Percentiles rank a stretch among this genome's conserved stretches.
phyloP scores from a whole-genome alignment of 2,329 filamentous ascomycete species.

The Diaporthe citriasiana region DNA sequence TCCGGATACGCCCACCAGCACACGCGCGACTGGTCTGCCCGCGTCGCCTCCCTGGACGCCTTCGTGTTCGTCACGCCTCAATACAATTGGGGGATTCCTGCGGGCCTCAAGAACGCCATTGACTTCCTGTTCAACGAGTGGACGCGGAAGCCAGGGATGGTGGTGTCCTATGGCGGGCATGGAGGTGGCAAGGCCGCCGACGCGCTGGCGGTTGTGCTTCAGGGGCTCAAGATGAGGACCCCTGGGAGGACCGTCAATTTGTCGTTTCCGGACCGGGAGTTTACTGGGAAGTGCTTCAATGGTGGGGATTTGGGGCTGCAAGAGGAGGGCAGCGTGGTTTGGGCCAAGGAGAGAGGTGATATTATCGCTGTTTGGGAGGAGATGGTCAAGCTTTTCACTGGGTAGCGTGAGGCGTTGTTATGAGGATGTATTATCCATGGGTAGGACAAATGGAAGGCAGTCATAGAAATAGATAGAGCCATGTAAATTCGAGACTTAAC shows the following conservation, averaged over 20 bases:
- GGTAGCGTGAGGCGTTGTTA: not conserved
- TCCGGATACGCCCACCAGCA: constrained; percentile 52
- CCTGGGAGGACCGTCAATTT: constrained; percentile 47
- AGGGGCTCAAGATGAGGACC: constrained; percentile 45
- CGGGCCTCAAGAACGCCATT: constrained; percentile 65
- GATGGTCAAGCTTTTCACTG: constrained; percentile 38
- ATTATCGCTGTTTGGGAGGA: constrained; percentile 45
- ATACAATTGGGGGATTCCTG: constrained; percentile 64
- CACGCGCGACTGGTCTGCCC: constrained; percentile 53
- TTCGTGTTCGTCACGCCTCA: constrained; percentile 53
- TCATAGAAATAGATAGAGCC: not conserved
- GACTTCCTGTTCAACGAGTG: constrained; percentile 67
- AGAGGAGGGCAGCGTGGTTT: constrained; percentile 25
- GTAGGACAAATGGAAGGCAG: not conserved
- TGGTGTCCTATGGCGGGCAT: constrained; percentile 63
- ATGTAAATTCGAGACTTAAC: not conserved
- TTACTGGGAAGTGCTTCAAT: constrained; percentile 32
- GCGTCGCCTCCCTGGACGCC: constrained; percentile 50
- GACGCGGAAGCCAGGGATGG: constrained; percentile 60
- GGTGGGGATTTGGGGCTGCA: constrained; percentile 44
- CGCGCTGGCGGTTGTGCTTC: constrained; percentile 46
- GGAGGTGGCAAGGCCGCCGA: constrained; percentile 51
- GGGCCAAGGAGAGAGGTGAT: constrained; percentile 43
- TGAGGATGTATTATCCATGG: too few species aligned
- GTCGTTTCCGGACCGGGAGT: constrained; percentile 44